These are phyloP conservation scores for Boletellus ananas DNA, from an alignment of 768 basidiomycete species.

Conservation along the genomic window DNA sequence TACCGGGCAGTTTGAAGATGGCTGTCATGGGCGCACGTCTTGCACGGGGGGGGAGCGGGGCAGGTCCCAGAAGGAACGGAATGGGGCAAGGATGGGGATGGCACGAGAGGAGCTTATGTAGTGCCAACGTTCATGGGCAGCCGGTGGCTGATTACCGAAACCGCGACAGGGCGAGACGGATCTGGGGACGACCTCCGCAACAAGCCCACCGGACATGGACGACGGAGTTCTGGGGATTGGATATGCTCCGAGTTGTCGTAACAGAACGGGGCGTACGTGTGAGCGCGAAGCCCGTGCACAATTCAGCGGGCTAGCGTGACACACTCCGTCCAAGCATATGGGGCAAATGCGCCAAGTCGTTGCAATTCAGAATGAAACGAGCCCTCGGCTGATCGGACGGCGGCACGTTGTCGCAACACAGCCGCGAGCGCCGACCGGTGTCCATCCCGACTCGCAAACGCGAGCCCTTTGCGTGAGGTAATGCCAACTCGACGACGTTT, in stretches of 20 bases:
- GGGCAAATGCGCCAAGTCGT: conserved; percentile 1
- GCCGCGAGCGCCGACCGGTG: too few relatives aligned
- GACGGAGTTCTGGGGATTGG: not conserved
- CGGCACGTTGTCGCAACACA: not conserved
- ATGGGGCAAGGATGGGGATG: not conserved
- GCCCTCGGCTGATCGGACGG: not conserved
- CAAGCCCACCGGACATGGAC: not conserved
- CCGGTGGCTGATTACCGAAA: conserved; percentile 19
- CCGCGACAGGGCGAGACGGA: not conserved
- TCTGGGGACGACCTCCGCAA: conserved; percentile 1
- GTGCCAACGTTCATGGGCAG: not conserved
- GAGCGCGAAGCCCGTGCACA: not conserved
- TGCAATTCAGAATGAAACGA: not conserved
- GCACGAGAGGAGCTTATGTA: conserved; percentile 23
- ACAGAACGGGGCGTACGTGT: conserved; percentile 3
- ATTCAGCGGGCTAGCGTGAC: not conserved
- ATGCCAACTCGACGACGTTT: too few relatives aligned
- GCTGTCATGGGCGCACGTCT: conserved; percentile 20
- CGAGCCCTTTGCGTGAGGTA: too few relatives aligned
- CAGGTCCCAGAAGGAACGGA: not conserved
- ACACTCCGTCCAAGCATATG: not conserved
- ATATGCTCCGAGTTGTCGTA: conserved; percentile 11
- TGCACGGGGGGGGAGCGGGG: not conserved
- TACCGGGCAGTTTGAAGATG: conserved; percentile 25
- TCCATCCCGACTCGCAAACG: too few relatives aligned